Evolutionary conservation across 2,329 filamentous ascomycete species (phyloP).

Genomic region (Ophioceras dolichostomum): DNA sequence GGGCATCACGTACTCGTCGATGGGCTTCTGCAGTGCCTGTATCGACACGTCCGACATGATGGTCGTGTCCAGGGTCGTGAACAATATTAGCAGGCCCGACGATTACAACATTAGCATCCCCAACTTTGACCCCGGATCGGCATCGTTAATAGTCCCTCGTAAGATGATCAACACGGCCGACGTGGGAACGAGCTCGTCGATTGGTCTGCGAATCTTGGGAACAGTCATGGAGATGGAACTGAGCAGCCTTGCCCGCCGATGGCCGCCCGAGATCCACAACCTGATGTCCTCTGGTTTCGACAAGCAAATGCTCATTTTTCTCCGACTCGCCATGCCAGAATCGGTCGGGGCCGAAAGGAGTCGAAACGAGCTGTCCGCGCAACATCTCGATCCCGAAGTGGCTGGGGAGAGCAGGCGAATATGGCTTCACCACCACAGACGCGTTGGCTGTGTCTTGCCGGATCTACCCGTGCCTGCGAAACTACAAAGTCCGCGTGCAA

Average conservation of each 20-base stretch:
- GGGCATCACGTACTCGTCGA: not conserved
- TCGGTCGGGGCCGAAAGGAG: not conserved
- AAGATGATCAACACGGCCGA: no score
- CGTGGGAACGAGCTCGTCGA: no score
- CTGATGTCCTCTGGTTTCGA: not conserved
- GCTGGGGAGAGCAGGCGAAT: no score
- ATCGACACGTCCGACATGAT: not conserved
- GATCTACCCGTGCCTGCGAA: no score
- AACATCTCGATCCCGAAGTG: not conserved
- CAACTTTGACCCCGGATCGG: not conserved
- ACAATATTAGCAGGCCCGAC: not conserved
- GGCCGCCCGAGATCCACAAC: not conserved
- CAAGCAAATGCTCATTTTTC: not conserved
- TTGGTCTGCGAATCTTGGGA: no score
- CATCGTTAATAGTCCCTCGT: no score
- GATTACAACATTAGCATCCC: not conserved
- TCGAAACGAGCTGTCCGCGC: not conserved
- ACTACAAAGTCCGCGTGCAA: no score
- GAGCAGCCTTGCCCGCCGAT: no score
- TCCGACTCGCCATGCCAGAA: not conserved
- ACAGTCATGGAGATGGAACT: no score
- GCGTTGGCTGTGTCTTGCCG: no score
- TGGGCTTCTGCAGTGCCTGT: conserved; percentile 1
- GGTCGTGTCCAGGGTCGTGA: not conserved
- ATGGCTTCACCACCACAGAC: no score